phyloP scores from a whole-genome alignment of 345 rosid genomes.

The Citrus unshiu region DNA sequence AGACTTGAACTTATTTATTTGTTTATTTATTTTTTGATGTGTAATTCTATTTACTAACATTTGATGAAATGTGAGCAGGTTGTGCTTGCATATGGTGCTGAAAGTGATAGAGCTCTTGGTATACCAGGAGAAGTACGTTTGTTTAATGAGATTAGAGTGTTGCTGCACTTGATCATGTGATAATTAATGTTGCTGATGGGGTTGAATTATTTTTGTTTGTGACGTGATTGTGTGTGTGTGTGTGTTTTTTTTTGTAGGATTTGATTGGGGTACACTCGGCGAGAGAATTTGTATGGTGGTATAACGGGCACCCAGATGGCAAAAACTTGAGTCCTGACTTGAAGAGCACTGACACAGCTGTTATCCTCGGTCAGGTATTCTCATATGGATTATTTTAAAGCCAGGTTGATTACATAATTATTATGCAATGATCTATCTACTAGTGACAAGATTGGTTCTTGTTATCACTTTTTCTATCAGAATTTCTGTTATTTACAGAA shows the following conservation, averaged over 20 bases:
- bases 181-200: not conserved
- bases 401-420: not conserved
- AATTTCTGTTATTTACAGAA: not conserved
- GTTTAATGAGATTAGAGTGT: not conserved
- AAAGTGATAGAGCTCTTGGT: constrained; percentile 80
- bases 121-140: constrained; percentile 81
- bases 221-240: not conserved
- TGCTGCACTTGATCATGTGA: not conserved
- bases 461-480: not conserved
- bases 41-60: not conserved
- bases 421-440: not conserved
- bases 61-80: constrained; percentile 47
- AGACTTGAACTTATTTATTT: not conserved
- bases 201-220: not conserved
- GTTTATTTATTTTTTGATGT: not conserved
- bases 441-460: not conserved
- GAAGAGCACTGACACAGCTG: constrained; percentile 66
- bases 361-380: constrained; percentile 77
- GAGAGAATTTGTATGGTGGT: constrained; percentile 98
- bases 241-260: constrained; percentile 33
- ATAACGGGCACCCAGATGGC: constrained; percentile 88
- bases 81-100: constrained; percentile 95
- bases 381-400: not conserved
- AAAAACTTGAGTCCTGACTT: constrained; percentile 63
- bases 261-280: constrained; percentile 75